Evolutionary conservation across 148 eudicot genomes (phyloP).

Genomic region (Oxyria digyna): DNA sequence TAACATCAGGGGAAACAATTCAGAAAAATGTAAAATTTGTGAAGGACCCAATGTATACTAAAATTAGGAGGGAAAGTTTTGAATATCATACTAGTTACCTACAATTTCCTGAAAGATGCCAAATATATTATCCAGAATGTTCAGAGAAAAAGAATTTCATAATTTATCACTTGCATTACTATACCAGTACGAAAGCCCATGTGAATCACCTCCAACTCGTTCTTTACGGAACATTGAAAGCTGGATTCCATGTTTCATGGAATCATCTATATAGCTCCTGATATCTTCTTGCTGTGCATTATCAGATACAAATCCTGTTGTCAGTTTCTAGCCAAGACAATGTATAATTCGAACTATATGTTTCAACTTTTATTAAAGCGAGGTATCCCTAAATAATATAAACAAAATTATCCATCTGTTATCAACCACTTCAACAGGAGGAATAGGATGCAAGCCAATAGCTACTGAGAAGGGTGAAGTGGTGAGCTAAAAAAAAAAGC

Average conservation of each 20-base stretch:
- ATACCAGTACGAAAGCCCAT: constrained; percentile 90
- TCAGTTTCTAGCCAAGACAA: constrained; percentile 5
- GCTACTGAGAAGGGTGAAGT: not conserved
- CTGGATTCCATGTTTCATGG: constrained; percentile 64
- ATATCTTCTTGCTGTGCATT: constrained; percentile 97
- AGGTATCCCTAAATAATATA: not conserved
- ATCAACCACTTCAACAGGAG: not conserved
- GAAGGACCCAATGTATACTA: not conserved
- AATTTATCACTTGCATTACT: constrained; percentile 1
- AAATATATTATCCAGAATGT: not conserved
- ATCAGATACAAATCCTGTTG: constrained; percentile 8
- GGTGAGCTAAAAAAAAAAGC: not conserved
- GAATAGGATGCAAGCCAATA: not conserved
- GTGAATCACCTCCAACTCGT: constrained; percentile 91
- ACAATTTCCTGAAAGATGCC: not conserved
- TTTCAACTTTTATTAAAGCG: too few relatives aligned
- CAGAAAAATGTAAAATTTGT: not conserved
- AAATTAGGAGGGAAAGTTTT: not conserved
- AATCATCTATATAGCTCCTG: constrained; percentile 68
- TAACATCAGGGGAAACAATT: not conserved
- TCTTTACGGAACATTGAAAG: constrained; percentile 79
- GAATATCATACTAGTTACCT: not conserved
- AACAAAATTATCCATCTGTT: not conserved
- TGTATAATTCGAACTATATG: too few relatives aligned
- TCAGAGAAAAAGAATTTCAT: not conserved